phyloP scores from a whole-genome alignment of 176 grass and related monocot species.

The Triticum aestivum region DNA sequence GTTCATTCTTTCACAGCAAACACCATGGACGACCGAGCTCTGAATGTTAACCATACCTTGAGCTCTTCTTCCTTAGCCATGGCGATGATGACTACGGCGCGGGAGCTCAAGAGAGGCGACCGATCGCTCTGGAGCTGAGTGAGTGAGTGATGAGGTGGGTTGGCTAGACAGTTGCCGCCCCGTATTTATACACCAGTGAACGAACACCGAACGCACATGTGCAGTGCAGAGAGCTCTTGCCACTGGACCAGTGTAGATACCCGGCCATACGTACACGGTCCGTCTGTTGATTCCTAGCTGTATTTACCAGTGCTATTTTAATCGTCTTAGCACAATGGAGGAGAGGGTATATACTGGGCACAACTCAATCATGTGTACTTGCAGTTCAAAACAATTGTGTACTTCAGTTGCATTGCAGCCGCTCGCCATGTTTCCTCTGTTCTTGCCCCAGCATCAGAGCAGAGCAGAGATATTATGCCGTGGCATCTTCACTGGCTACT shows the following conservation, averaged over 20 bases:
- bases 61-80: constrained; percentile 77
- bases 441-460: constrained; percentile 22
- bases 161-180: background rate
- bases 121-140: constrained; percentile 8
- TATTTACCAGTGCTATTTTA: constrained; percentile 37
- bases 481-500: background rate
- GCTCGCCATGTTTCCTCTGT: constrained; percentile 11
- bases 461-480: background rate
- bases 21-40: background rate
- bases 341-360: constrained; percentile 41
- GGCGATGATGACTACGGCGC: constrained; percentile 41
- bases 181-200: constrained; percentile 37
- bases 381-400: background rate
- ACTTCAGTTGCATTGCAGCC: constrained; percentile 35
- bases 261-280: constrained; percentile 22
- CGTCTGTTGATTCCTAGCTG: constrained; percentile 35
- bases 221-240: background rate
- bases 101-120: constrained; percentile 13
- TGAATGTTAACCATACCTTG: constrained; percentile 35
- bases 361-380: constrained; percentile 43
- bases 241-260: constrained; percentile 27
- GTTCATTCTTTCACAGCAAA: background rate
- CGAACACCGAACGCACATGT: background rate
- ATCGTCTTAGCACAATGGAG: constrained; percentile 7
- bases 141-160: constrained; percentile 12